Percentiles rank a stretch among this genome's conserved stretches.
Evolutionary conservation across 2,329 filamentous ascomycete species (phyloP).

Genomic region (Zalaria obscura): DNA sequence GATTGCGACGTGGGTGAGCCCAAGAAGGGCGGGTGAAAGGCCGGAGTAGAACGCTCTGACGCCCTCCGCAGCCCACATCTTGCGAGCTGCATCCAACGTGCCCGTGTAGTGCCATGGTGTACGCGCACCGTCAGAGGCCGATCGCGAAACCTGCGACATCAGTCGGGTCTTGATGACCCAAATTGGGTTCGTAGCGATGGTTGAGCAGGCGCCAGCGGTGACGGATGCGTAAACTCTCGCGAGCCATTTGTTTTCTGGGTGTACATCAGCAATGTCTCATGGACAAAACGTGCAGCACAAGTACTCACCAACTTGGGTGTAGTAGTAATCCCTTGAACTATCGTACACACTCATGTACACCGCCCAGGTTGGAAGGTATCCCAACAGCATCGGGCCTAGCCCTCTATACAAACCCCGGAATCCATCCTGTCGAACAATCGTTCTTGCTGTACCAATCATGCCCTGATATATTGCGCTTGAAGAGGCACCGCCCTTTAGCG

Average conservation of each 20-base stretch:
- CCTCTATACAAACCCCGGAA: conserved; percentile 85
- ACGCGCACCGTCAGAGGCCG: conserved; percentile 39
- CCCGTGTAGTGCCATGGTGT: conserved; percentile 84
- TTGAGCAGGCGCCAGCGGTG: conserved; percentile 81
- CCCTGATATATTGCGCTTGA: conserved; percentile 60
- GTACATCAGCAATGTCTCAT: conserved; percentile 6
- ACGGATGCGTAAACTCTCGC: conserved; percentile 84
- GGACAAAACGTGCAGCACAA: too few species aligned
- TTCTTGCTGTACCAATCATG: conserved; percentile 68
- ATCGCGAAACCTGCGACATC: conserved; percentile 74
- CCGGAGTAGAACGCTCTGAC: conserved; percentile 88
- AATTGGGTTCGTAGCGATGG: conserved; percentile 89
- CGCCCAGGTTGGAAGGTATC: conserved; percentile 94
- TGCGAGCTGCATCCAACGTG: conserved; percentile 80
- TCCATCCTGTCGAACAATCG: conserved; percentile 82
- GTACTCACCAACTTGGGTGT: conserved; percentile 41
- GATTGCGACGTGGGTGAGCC: conserved; percentile 87
- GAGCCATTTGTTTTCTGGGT: conserved; percentile 56
- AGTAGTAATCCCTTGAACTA: conserved; percentile 63
- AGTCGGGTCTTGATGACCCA: conserved; percentile 98
- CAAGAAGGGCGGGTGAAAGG: conserved; percentile 78
- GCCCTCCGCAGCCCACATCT: conserved; percentile 91
- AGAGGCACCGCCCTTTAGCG: conserved; percentile 21
- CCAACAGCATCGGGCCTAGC: conserved; percentile 83
- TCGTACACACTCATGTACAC: conserved; percentile 98